A percentile compares a stretch with the other conserved stretches of the same genome.
These are phyloP conservation scores for Penicillium sp. DNA, from an alignment of 2,329 filamentous ascomycete genomes.

Conservation along the genomic window DNA sequence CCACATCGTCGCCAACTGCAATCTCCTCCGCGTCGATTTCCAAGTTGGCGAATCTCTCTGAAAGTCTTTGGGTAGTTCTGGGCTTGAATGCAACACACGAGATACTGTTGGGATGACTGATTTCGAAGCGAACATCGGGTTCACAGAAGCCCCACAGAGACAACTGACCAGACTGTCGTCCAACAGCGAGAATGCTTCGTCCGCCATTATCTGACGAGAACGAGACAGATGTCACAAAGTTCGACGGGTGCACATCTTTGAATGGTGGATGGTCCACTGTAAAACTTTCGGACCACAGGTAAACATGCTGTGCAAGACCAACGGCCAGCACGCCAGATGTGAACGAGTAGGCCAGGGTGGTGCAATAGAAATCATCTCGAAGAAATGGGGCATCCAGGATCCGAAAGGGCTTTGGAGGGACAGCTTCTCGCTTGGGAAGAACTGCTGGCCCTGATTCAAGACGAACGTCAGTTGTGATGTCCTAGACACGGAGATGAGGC, in stretches of 20 bases:
- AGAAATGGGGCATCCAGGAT: conserved; percentile 84
- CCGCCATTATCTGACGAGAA: conserved; percentile 79
- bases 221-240: conserved; percentile 75
- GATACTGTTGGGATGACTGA: conserved; percentile 68
- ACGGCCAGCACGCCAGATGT: conserved; percentile 76
- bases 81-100: conserved; percentile 82
- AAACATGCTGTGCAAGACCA: conserved; percentile 74
- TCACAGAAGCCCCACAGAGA: conserved; percentile 72
- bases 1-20: conserved; percentile 78
- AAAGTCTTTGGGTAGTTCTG: conserved; percentile 50
- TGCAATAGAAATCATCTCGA: conserved; percentile 96
- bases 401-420: conserved; percentile 75
- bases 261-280: conserved; percentile 63
- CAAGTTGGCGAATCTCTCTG: conserved; percentile 47
- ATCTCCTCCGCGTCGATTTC: conserved; percentile 74
- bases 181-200: conserved; percentile 79
- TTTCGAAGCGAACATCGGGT: conserved; percentile 67
- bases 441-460: conserved; percentile 24
- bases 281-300: conserved; percentile 79
- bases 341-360: conserved; percentile 78
- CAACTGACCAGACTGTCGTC: conserved; percentile 72
- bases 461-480: conserved; percentile 12
- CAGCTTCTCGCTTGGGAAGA: conserved; percentile 38
- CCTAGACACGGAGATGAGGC: neutral
- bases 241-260: conserved; percentile 48